Base-by-base conservation (phyloP, 352 stramenopile genomes). In the Globisporangium apiculatum region DNA sequence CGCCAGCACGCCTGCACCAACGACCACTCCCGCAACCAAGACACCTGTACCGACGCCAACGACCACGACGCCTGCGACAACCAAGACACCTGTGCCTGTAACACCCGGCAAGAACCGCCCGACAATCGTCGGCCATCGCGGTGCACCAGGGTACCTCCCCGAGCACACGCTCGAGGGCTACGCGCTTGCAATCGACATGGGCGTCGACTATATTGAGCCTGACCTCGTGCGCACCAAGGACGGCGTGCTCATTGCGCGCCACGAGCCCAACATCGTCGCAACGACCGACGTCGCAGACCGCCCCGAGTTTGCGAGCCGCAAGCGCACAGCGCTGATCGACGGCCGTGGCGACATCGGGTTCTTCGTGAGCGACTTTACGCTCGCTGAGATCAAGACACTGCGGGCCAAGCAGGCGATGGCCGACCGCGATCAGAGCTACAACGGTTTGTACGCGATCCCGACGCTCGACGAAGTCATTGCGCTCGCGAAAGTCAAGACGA, bases 301-400 rank as follows among this genome's bases (percentile, higher is more conserved):
- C 54, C 69, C 83, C 2, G 80, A 94, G 65, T 94, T 92, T 54
- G 75, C 76, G 43, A 68, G 76, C 58, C 76, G 83, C 50, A 68
- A 75, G 55, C 72, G 70, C 50, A 88, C 68, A 48, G 72, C 79
- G 17, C 71, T 64, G n/a, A 58, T 91, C 4, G 81, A 91, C 50
- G 83, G 80, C 51, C 64, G 75, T 18, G 56, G 72, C 45, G 71
- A 73, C 24, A 65, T 66, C n/a, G 82, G 87, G 7, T 98, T 90
- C 66, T 97, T 90, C 61, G 83, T 90, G 51, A 90, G 82, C 59
- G 87, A 97, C 65, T 98, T 98, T 79, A 95, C 86, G 42, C 79
- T 94, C 24, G 74, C 73, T 7, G 90, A 98, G 73, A 80, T 98
- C 62, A 88, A 96, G 72, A 79, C 81, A 47, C 69, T 98, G 42